Evolutionary conservation across 2,329 filamentous ascomycete genomes (phyloP), one percentile per base, ranked within the genome.

Genomic region (Dothistroma pini): DNA sequence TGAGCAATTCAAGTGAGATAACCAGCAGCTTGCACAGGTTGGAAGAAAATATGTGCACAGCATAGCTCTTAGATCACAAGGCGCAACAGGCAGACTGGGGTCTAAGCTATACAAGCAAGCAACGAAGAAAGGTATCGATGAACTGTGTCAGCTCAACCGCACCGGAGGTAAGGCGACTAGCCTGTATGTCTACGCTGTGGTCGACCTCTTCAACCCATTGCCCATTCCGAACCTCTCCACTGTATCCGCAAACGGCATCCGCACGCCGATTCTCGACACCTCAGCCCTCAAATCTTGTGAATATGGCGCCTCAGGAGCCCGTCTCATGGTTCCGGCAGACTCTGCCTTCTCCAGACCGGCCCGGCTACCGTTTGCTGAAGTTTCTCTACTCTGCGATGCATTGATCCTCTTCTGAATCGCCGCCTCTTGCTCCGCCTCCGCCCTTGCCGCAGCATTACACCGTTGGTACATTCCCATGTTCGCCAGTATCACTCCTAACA

Each of bases 401-500:
- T n/a, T 31, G 21, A 55, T 55, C 16, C 32, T 38, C 31, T 21
- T 29, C 32, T 55, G 53, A 10, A 55, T 8, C 14, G 32, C 32
- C 29, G 29, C 54, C 16, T 59, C 51, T 41, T 62, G 52, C 16
- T 62, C 60, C 19, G 25, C 12, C 11, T 59, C 60, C 7, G 52
- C 57, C 21, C 50, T 48, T 8, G 50, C 60, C 2, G 60, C 60
- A 21, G 35, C 57, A 1, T 25, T 48, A 51, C 69, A 71, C 2
- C 70, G 65, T 22, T 63, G 51, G 50, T 72, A 68, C 38, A 70
- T 65, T 1, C 63, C 54, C 14, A 65, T 58, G 1, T 66, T 66
- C 2, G 63, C 60, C 10, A 71, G 34, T 19, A 67, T 66, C 1
- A 66, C 50, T 31, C 65, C 63, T 0, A 70, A 53, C 10, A 78